phyloP scores from a whole-genome alignment of 805 yeast genomes.

The Kazachstania kunashirensis region DNA sequence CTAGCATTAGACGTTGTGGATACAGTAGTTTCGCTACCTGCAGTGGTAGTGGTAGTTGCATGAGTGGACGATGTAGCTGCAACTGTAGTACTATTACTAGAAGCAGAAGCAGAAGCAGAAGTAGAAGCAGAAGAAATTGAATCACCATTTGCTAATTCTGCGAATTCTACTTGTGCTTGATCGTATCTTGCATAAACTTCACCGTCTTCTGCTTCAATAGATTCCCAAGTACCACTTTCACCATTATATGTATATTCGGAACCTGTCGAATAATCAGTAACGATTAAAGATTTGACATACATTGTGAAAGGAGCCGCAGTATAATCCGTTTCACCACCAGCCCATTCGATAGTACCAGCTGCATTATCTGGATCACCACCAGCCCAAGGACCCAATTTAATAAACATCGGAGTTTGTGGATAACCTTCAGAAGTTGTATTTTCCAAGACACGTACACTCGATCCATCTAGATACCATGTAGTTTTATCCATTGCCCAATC shows the following conservation, averaged over 20 bases:
- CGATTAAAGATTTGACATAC: slow-evolving; percentile 48
- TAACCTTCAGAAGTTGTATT: slow-evolving; percentile 54
- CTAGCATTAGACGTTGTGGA: slow-evolving; percentile 5
- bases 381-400: slow-evolving; percentile 67
- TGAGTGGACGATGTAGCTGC: slow-evolving; percentile 8
- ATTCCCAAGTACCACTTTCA: slow-evolving; percentile 47
- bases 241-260: slow-evolving; percentile 45
- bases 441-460: slow-evolving; percentile 50
- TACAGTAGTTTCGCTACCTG: slow-evolving; percentile 6
- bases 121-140: slow-evolving; percentile 11
- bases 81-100: slow-evolving; percentile 7
- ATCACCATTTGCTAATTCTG: slow-evolving; percentile 20
- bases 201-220: slow-evolving; percentile 51
- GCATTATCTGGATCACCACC: slow-evolving; percentile 65
- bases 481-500: slow-evolving; percentile 69
- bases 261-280: slow-evolving; percentile 66
- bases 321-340: slow-evolving; percentile 67
- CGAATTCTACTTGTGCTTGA: slow-evolving; percentile 37
- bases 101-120: slow-evolving; percentile 6
- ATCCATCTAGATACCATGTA: slow-evolving; percentile 68
- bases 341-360: slow-evolving; percentile 71
- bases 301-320: slow-evolving; percentile 58
- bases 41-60: slow-evolving; percentile 5
- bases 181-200: slow-evolving; percentile 48
- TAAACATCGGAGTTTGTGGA: slow-evolving; percentile 85